Evolutionary conservation across 164 flowering plant species (phyloP), one percentile per base, ranked within the genome.

Genomic region (Liquidambar formosana): DNA sequence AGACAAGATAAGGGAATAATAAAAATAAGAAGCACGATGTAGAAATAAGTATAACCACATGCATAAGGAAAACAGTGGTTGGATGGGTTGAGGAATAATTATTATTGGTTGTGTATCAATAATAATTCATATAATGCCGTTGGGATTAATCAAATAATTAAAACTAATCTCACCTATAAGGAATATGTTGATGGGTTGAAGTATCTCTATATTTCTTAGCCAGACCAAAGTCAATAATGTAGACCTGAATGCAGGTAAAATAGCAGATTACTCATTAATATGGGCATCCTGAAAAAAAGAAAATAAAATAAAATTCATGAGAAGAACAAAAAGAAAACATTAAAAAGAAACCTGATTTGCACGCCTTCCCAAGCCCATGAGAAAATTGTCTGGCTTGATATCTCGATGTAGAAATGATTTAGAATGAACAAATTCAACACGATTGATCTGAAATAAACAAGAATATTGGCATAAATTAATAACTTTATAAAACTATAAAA

Each of bases 301-400:
- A n/a, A n/a, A n/a, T n/a, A n/a, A n/a, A n/a, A n/a, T n/a, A n/a
- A n/a, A n/a, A n/a, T n/a, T 5, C n/a, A 5, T 58, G 22, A 21
- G 10, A 41, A 63, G 66, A 10, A 61, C 14, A 5, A 51, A n/a
- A 49, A 27, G 19, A 49, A 47, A 27, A 22, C 10, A 23, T n/a
- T 8, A 57, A 51, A 70, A 52, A 57, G 43, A 45, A 62, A 91
- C 97, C 92, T 89, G 95, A 78, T 93, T 89, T 27, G 95, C 97
- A 63, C 95, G 92, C 73, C 95, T 81, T 63, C 97, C 95, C 72
- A 91, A 71, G 51, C 96, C 96, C 98, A 93, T 89, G n/a, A 89
- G 90, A 71, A 91, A 93, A 76, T 89, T 91, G 71, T 93, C 97
- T 13, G 97, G 97, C 78, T 93, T 91, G 54, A 93, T 83, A 81